Evolutionary conservation across 305 asterid genomes (phyloP).

Genomic region (Solanum chacoense): DNA sequence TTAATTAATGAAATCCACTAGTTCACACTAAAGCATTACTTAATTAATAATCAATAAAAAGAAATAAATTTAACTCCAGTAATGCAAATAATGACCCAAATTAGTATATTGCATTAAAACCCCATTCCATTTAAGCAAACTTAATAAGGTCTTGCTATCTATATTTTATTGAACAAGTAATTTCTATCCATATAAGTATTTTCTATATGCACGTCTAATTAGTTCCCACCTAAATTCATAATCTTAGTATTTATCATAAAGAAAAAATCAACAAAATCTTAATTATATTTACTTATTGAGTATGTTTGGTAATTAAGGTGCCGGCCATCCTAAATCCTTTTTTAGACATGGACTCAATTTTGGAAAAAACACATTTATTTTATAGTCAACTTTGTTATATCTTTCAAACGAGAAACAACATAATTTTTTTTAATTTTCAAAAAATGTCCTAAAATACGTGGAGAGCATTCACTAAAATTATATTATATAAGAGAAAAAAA

Average conservation of each 20-base stretch:
- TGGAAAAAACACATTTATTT: neutral
- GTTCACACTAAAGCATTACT: neutral
- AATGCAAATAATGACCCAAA: neutral
- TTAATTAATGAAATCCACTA: neutral
- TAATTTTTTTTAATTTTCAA: neutral
- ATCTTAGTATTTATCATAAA: neutral
- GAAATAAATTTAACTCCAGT: neutral
- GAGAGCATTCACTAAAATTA: constrained; percentile 9
- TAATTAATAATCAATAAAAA: neutral
- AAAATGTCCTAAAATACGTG: constrained; percentile 6
- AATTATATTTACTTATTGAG: neutral
- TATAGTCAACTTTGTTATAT: constrained; percentile 6
- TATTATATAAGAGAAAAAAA: neutral
- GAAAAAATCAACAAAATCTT: neutral
- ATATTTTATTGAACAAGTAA: neutral
- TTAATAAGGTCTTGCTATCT: neutral
- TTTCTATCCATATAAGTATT: neutral
- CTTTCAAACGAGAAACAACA: constrained; percentile 1
- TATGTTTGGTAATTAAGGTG: neutral
- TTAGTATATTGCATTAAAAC: neutral
- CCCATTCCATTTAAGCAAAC: neutral
- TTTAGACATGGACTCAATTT: neutral
- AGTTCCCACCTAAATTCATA: neutral
- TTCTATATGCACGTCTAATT: neutral
- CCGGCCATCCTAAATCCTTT: neutral